A percentile compares a stretch with the other conserved stretches of the same genome.
Conservation (phyloP, 2,329 filamentous ascomycete species). For the Cadophora sp. region DNA sequence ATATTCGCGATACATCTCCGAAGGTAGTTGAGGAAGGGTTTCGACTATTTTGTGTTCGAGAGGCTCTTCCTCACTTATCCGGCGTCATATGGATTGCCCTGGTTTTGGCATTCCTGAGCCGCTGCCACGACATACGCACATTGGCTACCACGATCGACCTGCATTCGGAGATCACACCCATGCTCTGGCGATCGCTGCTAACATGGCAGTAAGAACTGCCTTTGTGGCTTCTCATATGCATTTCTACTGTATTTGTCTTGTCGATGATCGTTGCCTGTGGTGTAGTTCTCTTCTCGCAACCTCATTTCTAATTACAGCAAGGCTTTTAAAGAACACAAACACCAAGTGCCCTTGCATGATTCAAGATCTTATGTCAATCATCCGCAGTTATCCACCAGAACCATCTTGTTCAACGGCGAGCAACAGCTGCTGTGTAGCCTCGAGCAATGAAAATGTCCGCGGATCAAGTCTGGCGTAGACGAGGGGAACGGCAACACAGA, state of each 20-base stretch:
- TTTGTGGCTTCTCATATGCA: background rate
- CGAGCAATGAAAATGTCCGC: background rate
- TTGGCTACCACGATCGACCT: constrained; percentile 9
- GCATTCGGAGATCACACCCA: background rate
- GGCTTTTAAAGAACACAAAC: too few species aligned
- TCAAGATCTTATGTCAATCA: background rate
- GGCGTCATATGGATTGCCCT: background rate
- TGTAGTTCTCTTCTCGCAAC: too few species aligned
- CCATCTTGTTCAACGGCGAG: background rate
- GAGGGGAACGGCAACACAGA: too few species aligned
- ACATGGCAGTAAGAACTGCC: too few species aligned
- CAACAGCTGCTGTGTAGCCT: background rate
- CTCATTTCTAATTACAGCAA: too few species aligned
- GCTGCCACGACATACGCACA: too few species aligned
- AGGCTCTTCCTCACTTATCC: background rate
- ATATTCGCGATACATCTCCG: background rate
- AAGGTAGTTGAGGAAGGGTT: background rate
- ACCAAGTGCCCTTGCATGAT: background rate
- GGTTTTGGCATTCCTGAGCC: background rate
- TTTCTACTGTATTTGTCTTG: too few species aligned
- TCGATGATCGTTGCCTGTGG: too few species aligned
- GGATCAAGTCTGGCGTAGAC: background rate
- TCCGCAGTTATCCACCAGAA: background rate
- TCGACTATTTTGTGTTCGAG: background rate
- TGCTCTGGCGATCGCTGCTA: background rate